These are phyloP conservation scores for Peronospora farinosa DNA, from an alignment of 352 stramenopile genomes.

Conservation along the genomic window DNA sequence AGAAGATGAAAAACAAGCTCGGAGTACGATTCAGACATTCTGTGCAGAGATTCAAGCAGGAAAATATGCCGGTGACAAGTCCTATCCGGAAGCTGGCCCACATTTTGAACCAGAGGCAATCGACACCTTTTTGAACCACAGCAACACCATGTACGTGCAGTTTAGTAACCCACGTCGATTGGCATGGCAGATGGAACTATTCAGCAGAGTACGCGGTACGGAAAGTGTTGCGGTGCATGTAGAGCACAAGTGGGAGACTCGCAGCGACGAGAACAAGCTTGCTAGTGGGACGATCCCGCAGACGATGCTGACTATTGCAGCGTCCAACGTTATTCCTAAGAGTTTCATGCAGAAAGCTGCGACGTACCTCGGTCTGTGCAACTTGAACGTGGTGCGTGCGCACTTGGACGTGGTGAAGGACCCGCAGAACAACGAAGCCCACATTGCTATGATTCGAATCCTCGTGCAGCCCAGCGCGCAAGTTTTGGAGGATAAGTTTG, in stretches of 20 bases:
- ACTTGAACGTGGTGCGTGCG: conserved; percentile 91
- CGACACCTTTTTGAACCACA: conserved; percentile 54
- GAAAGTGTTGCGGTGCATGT: conserved; percentile 73
- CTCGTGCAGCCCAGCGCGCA: conserved; percentile 65
- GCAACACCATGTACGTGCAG: conserved; percentile 80
- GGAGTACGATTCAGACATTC: conserved; percentile 58
- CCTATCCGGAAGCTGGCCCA: conserved; percentile 47
- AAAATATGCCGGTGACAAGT: conserved; percentile 50
- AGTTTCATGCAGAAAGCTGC: conserved; percentile 74
- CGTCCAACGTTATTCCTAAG: conserved; percentile 80
- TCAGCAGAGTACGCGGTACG: conserved; percentile 56
- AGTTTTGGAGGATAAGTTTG: conserved; percentile 36
- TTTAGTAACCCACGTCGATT: conserved; percentile 73
- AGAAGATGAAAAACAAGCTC: conserved; percentile 52
- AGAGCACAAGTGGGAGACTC: conserved; percentile 78
- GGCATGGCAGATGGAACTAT: conserved; percentile 62
- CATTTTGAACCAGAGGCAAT: conserved; percentile 59
- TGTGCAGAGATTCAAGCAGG: conserved; percentile 67
- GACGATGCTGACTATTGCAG: conserved; percentile 82
- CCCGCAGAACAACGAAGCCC: conserved; percentile 44
- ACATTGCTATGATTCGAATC: conserved; percentile 77
- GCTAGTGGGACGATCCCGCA: conserved; percentile 39
- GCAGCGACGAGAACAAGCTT: conserved; percentile 79
- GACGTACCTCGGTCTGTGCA: conserved; percentile 88
- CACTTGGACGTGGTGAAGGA: conserved; percentile 94